phyloP scores from a whole-genome alignment of 2,329 filamentous ascomycete species.

The Monosporascus sp. region DNA sequence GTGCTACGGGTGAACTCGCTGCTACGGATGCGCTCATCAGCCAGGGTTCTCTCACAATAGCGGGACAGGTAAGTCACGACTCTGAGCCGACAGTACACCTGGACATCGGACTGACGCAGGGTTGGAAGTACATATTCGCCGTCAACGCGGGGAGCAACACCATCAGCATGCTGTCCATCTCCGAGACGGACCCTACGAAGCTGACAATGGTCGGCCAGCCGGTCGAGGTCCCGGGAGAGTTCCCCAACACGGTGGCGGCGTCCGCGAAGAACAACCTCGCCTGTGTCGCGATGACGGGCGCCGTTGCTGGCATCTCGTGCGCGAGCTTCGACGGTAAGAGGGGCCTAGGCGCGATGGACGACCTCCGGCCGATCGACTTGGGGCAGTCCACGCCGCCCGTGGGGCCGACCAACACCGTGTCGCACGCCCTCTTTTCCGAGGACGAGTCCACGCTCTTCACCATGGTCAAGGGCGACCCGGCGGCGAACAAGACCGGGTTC shows the following conservation, averaged over 20 bases:
- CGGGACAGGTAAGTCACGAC: slow-evolving; percentile 39
- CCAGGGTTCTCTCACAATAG: slow-evolving; percentile 45
- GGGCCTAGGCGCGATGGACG: slow-evolving; percentile 40
- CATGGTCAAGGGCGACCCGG: slow-evolving; percentile 56
- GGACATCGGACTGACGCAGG: no score
- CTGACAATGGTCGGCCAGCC: slow-evolving; percentile 40
- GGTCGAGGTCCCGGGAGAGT: slow-evolving; percentile 41
- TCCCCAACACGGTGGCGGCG: slow-evolving; percentile 47
- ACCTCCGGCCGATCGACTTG: slow-evolving; percentile 42
- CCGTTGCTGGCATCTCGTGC: slow-evolving; percentile 26
- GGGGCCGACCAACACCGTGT: slow-evolving; percentile 54
- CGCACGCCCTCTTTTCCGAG: slow-evolving; percentile 53
- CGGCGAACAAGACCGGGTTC: slow-evolving; percentile 51
- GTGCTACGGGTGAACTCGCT: slow-evolving; percentile 30
- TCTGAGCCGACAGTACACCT: slow-evolving; percentile 27
- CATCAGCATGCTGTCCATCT: slow-evolving; percentile 44
- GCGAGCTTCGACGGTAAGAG: slow-evolving; percentile 12
- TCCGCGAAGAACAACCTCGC: slow-evolving; percentile 33
- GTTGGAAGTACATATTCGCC: slow-evolving; percentile 37
- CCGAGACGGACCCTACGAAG: slow-evolving; percentile 34
- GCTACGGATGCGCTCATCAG: slow-evolving; percentile 45
- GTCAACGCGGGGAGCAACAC: slow-evolving; percentile 51
- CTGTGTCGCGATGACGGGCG: slow-evolving; percentile 32
- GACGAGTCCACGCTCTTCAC: slow-evolving; percentile 48
- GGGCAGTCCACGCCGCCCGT: slow-evolving; percentile 52